These are phyloP conservation scores for Gossypium thurberi DNA, from an alignment of 345 rosid genomes.

Conservation along the genomic window DNA sequence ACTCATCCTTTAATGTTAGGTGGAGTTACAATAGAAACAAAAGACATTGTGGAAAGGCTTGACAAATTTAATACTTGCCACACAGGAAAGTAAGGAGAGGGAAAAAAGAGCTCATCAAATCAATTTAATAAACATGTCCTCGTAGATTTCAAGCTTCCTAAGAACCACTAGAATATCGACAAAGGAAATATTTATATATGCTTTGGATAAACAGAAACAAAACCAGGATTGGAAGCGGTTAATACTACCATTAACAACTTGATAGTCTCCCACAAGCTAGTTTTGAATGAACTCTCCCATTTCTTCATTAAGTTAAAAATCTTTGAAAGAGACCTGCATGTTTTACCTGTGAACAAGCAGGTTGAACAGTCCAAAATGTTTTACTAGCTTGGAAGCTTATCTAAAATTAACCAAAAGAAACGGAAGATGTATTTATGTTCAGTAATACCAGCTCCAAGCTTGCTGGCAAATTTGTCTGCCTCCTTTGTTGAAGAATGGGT, in stretches of 20 bases:
- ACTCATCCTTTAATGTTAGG: neutral
- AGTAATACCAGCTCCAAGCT: slow-evolving; percentile 30
- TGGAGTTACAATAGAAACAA: neutral
- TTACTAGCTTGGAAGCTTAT: slow-evolving; percentile 15
- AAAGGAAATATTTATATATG: neutral
- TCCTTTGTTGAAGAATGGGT: slow-evolving; percentile 34
- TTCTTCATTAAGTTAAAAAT: slow-evolving; percentile 51
- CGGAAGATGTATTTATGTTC: slow-evolving; percentile 6
- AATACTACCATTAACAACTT: slow-evolving; percentile 45
- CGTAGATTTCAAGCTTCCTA: neutral
- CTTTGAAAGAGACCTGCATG: slow-evolving; percentile 38
- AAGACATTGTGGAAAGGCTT: neutral
- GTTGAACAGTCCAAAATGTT: slow-evolving; percentile 9
- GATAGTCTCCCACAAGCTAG: slow-evolving; percentile 39
- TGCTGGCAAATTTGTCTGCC: slow-evolving; percentile 23
- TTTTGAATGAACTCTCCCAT: slow-evolving; percentile 56
- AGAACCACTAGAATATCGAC: neutral
- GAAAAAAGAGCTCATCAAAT: neutral
- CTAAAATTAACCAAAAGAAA: slow-evolving; percentile 7
- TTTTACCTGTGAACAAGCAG: slow-evolving; percentile 36
- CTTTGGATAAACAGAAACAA: neutral
- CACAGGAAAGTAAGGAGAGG: neutral
- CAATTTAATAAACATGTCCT: neutral
- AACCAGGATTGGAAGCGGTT: slow-evolving; percentile 12
- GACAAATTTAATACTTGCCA: neutral